Conservation (phyloP, 2,329 filamentous ascomycete genomes). For the Trichoderma atrobrunneum region DNA sequence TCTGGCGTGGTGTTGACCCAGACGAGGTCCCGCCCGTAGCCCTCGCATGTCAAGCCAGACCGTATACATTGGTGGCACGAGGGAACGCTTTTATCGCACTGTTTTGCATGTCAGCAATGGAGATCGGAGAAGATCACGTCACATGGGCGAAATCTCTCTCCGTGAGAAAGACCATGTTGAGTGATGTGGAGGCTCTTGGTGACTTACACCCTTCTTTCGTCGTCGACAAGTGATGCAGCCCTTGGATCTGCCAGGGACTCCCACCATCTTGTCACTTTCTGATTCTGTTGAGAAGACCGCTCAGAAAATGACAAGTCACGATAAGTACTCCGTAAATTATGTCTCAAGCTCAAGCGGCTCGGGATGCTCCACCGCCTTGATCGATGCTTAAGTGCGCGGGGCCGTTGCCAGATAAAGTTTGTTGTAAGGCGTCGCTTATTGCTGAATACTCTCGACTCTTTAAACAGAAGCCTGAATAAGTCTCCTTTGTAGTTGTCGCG, state of each 20-base stretch:
- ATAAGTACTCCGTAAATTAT: neutral
- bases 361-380: neutral
- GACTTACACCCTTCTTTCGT: constrained; percentile 20
- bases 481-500: neutral
- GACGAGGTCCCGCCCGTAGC: constrained; percentile 17
- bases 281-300: neutral
- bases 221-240: constrained; percentile 19
- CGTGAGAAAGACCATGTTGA: neutral
- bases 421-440: neutral
- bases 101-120: neutral
- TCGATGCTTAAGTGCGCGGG: neutral
- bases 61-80: constrained; percentile 17
- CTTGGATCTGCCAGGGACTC: constrained; percentile 21
- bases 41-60: constrained; percentile 13
- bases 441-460: neutral
- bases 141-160: neutral
- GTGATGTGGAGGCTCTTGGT: neutral
- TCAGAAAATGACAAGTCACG: neutral
- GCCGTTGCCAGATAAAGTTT: neutral
- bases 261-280: constrained; percentile 15
- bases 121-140: neutral
- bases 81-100: constrained; percentile 18
- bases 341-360: neutral
- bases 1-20: constrained; percentile 20
- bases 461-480: neutral